phyloP scores from a whole-genome alignment of 345 rosid species.

The Acer campestre region DNA sequence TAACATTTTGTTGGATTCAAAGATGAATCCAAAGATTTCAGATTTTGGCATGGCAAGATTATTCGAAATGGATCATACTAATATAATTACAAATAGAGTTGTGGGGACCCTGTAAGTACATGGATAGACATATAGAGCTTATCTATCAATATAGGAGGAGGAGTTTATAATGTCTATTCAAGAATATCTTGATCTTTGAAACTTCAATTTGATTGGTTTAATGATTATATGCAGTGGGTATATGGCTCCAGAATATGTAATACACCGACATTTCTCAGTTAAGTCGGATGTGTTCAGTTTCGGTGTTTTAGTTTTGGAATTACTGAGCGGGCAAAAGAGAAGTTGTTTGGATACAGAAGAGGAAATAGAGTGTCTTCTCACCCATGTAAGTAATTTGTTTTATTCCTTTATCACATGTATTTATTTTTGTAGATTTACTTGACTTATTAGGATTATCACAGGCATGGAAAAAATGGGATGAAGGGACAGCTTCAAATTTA shows the following conservation, averaged over 20 bases:
- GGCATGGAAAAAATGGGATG: constrained; percentile 42
- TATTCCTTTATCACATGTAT: background rate
- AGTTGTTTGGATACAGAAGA: background rate
- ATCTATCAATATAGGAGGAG: background rate
- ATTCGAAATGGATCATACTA: constrained; percentile 21
- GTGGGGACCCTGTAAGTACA: constrained; percentile 33
- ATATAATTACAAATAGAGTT: constrained; percentile 10
- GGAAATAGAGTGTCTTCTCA: constrained; percentile 17
- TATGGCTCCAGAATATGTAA: background rate
- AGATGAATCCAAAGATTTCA: constrained; percentile 35
- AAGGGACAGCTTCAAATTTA: background rate
- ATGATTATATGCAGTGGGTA: constrained; percentile 20
- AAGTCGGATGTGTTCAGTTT: background rate
- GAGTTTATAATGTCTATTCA: no score
- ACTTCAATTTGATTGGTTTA: background rate
- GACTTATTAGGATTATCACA: constrained; percentile 2
- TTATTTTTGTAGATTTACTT: background rate
- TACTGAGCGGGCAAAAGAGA: background rate
- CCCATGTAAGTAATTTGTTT: background rate
- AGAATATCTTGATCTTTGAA: no score
- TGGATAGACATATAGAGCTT: background rate
- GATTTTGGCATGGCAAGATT: constrained; percentile 37
- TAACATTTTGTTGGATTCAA: constrained; percentile 28
- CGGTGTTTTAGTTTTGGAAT: background rate
- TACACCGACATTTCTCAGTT: background rate